A percentile compares a stretch with the other conserved stretches of the same genome.
These are phyloP conservation scores for Tricholoma sp. DNA, from an alignment of 768 basidiomycete species.

Conservation along the genomic window DNA sequence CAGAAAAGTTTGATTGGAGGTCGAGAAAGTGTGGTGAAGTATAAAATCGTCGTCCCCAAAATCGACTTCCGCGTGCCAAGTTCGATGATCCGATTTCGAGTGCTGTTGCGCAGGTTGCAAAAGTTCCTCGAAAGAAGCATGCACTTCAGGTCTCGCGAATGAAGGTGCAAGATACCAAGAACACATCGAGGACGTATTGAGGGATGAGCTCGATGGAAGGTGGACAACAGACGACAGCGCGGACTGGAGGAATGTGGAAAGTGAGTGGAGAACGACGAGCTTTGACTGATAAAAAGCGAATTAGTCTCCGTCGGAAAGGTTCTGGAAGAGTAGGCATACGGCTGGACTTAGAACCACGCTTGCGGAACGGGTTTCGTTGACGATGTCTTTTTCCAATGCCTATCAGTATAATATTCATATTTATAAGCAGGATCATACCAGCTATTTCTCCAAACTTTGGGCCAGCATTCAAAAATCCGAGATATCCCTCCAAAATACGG, in stretches of 20 bases:
- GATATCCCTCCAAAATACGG: conserved; percentile 72
- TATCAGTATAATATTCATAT: neutral
- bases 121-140: conserved; percentile 45
- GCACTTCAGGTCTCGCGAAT: conserved; percentile 50
- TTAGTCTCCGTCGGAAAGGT: neutral
- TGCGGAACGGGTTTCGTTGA: conserved; percentile 53
- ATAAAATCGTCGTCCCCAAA: conserved; percentile 31
- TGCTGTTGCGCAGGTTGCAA: conserved; percentile 26
- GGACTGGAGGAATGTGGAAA: conserved; percentile 58
- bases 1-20: conserved; percentile 4
- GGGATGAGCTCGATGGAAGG: conserved; percentile 2
- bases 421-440: conserved; percentile 30
- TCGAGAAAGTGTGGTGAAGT: conserved; percentile 16
- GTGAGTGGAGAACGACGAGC: conserved; percentile 66
- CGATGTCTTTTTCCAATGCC: conserved; percentile 23
- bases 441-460: conserved; percentile 54
- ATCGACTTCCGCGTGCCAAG: conserved; percentile 33
- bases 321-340: conserved; percentile 34
- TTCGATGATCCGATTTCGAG: conserved; percentile 8
- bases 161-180: conserved; percentile 64
- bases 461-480: conserved; percentile 70
- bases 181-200: conserved; percentile 21
- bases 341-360: conserved; percentile 61
- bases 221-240: conserved; percentile 31
- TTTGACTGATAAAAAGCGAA: conserved; percentile 51